Conservation (phyloP, 1,284 basidiomycete genomes). For the Phellopilus nigrolimitatus region DNA sequence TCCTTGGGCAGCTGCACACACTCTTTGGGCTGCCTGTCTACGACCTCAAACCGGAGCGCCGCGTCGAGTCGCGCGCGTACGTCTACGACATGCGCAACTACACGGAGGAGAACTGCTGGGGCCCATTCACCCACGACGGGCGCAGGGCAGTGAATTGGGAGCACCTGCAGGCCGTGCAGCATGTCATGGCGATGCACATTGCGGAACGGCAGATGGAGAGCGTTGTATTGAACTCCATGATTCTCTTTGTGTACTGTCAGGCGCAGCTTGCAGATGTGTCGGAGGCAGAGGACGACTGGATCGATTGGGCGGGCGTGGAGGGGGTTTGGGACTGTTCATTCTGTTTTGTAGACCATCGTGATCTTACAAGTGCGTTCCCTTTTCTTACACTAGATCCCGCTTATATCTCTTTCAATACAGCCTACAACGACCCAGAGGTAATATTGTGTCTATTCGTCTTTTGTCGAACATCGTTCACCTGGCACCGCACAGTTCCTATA, state of each 20-base stretch:
- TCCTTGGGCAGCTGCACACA: slow-evolving; percentile 47
- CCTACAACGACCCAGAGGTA: no score
- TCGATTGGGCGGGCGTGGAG: slow-evolving; percentile 61
- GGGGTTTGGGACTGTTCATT: slow-evolving; percentile 60
- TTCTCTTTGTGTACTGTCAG: slow-evolving; percentile 39
- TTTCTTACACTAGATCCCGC: background rate
- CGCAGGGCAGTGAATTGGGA: slow-evolving; percentile 61
- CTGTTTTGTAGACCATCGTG: slow-evolving; percentile 58
- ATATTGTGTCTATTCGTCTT: no score
- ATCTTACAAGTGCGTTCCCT: slow-evolving; percentile 6
- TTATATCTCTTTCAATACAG: no score
- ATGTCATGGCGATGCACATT: slow-evolving; percentile 48
- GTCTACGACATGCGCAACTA: slow-evolving; percentile 61
- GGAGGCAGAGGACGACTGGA: background rate
- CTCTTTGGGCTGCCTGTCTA: slow-evolving; percentile 46
- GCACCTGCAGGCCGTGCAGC: slow-evolving; percentile 53
- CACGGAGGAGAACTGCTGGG: slow-evolving; percentile 44
- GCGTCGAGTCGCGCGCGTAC: slow-evolving; percentile 43
- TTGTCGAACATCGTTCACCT: background rate
- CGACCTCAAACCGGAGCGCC: slow-evolving; percentile 33
- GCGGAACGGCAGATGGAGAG: slow-evolving; percentile 34
- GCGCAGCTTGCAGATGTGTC: slow-evolving; percentile 33
- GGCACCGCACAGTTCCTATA: slow-evolving; percentile 26
- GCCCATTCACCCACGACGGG: slow-evolving; percentile 47
- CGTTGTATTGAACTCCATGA: background rate